Conservation (phyloP, 179 eudicot species). For the Actinidia chinensis region DNA sequence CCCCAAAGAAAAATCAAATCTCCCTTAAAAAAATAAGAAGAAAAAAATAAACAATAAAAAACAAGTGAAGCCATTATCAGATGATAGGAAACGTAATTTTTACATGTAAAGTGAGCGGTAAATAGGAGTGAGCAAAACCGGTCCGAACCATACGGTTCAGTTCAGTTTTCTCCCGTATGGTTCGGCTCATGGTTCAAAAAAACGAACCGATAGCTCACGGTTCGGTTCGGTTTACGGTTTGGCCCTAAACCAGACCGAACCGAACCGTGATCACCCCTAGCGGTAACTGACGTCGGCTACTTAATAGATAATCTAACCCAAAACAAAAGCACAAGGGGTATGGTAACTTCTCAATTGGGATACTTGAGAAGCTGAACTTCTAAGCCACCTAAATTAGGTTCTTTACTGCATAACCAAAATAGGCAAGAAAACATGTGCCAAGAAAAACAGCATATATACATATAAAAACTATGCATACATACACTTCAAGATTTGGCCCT, state of each 20-base stretch:
- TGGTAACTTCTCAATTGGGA: too few species aligned
- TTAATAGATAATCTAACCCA: background rate
- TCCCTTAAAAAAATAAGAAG: slow-evolving; percentile 51
- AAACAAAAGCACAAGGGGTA: background rate
- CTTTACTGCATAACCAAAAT: background rate
- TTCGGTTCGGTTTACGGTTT: too few species aligned
- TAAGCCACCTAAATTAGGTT: background rate
- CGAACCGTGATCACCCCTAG: too few species aligned
- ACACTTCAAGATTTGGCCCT: slow-evolving; percentile 68
- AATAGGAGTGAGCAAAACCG: too few species aligned
- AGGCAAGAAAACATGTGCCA: background rate
- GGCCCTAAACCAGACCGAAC: too few species aligned
- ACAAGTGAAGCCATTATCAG: background rate
- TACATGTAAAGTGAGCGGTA: too few species aligned
- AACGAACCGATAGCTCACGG: too few species aligned
- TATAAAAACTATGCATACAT: slow-evolving; percentile 19
- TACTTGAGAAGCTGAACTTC: background rate
- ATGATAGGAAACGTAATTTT: background rate
- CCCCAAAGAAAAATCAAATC: slow-evolving; percentile 81
- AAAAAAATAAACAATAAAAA: slow-evolving; percentile 19
- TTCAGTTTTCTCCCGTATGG: too few species aligned
- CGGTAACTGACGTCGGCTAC: background rate
- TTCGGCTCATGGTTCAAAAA: background rate
- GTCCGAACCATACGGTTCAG: too few species aligned
- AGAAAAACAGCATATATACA: background rate